Conservation (phyloP, 257 asterid genomes). For the Buddleja alternifolia region DNA sequence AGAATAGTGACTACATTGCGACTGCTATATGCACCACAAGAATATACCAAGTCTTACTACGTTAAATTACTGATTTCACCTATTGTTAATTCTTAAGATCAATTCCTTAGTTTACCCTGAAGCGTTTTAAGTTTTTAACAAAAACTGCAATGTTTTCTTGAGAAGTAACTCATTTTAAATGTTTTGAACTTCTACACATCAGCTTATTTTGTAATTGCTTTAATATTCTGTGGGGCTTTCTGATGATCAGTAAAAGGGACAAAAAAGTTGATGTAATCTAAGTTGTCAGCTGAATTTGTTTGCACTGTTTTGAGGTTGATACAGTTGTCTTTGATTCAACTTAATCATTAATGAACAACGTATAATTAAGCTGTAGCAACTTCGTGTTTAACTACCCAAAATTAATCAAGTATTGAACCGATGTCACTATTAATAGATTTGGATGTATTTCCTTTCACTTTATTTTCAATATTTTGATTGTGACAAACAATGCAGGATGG, state of each 20-base stretch:
- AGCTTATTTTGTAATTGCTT: neutral
- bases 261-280: neutral
- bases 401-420: neutral
- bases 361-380: neutral
- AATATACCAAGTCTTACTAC: neutral
- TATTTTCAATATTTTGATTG: neutral
- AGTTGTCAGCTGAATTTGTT: neutral
- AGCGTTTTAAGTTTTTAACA: neutral
- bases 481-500: slow-evolving; percentile 35
- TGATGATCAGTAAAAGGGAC: neutral
- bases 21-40: neutral
- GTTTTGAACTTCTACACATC: neutral
- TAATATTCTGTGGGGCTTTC: neutral
- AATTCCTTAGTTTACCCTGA: neutral
- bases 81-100: neutral
- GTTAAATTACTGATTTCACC: neutral
- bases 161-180: neutral
- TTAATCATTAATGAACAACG: too few species aligned
- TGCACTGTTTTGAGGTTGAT: neutral
- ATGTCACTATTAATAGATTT: neutral
- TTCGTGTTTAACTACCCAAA: neutral
- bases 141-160: neutral
- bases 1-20: too few species aligned
- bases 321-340: neutral
- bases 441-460: neutral